phyloP scores from a whole-genome alignment of 2,329 filamentous ascomycete species.

The Lasiodiplodia sp. region DNA sequence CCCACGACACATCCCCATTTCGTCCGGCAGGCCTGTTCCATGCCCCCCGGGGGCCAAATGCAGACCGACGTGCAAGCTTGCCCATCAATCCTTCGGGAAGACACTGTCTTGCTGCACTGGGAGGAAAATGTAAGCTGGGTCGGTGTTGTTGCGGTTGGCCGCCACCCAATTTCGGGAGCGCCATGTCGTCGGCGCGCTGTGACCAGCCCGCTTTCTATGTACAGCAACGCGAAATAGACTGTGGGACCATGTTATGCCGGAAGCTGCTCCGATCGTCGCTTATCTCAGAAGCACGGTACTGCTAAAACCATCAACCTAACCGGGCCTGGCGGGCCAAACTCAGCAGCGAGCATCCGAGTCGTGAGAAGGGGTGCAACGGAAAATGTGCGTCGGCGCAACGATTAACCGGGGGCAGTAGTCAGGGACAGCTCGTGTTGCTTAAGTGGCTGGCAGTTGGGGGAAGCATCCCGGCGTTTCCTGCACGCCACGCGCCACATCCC shows the following conservation, averaged over 20 bases:
- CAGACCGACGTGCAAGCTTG: no score
- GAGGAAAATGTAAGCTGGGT: no score
- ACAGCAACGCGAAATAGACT: background rate
- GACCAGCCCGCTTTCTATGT: no score
- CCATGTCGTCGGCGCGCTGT: background rate
- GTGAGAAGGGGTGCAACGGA: no score
- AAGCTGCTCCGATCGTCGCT: background rate
- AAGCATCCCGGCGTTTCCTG: background rate
- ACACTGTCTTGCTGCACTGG: no score
- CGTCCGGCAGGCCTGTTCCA: background rate
- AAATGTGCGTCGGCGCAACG: no score
- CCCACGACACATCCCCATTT: background rate
- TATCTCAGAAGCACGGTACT: background rate
- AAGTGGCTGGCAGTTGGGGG: background rate
- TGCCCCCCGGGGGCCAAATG: background rate
- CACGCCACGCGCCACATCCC: background rate
- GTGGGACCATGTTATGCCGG: background rate
- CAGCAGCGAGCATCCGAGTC: background rate
- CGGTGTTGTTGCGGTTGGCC: background rate
- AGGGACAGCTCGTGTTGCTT: background rate
- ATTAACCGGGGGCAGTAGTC: no score
- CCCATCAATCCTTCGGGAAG: no score
- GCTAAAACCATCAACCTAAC: background rate
- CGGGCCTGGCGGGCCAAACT: background rate
- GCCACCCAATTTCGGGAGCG: background rate